Evolutionary conservation across 257 asterid species (phyloP).

Genomic region (Salvia miltiorrhiza): DNA sequence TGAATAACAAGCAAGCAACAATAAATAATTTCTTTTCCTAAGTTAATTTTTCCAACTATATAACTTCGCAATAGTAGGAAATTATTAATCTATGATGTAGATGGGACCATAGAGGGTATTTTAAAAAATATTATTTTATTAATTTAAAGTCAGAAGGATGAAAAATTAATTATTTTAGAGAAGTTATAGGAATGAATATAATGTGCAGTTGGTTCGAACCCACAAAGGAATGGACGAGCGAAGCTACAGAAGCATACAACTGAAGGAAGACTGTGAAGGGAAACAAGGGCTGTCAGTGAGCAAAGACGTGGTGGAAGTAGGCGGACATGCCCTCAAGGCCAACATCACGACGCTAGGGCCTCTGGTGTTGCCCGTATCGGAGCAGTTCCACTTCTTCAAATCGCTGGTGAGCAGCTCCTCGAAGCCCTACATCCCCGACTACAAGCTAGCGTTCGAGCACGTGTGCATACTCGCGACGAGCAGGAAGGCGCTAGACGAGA

Average conservation of each 20-base stretch:
- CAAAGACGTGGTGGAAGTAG: slow-evolving; percentile 48
- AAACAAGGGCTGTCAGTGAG: slow-evolving; percentile 56
- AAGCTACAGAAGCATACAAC: slow-evolving; percentile 47
- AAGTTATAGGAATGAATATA: no score
- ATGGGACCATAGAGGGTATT: no score
- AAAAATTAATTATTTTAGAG: no score
- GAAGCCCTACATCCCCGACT: slow-evolving; percentile 63
- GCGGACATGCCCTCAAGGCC: slow-evolving; percentile 71
- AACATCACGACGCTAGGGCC: slow-evolving; percentile 68
- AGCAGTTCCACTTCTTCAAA: slow-evolving; percentile 57
- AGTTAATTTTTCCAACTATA: no score
- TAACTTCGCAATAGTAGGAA: no score
- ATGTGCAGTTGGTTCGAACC: slow-evolving; percentile 56
- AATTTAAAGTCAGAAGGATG: no score
- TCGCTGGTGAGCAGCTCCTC: slow-evolving; percentile 36
- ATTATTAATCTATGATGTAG: no score
- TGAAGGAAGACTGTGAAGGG: slow-evolving; percentile 54
- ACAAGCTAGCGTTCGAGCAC: slow-evolving; percentile 60
- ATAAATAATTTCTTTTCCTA: no score
- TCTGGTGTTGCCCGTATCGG: slow-evolving; percentile 62
- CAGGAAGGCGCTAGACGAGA: slow-evolving; percentile 51
- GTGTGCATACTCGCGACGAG: slow-evolving; percentile 61
- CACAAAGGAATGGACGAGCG: slow-evolving; percentile 55
- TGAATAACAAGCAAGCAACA: no score
- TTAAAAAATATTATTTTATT: no score